Conservation (phyloP, 371 early-diverging fungal genomes). For the Mortierella sp. region DNA sequence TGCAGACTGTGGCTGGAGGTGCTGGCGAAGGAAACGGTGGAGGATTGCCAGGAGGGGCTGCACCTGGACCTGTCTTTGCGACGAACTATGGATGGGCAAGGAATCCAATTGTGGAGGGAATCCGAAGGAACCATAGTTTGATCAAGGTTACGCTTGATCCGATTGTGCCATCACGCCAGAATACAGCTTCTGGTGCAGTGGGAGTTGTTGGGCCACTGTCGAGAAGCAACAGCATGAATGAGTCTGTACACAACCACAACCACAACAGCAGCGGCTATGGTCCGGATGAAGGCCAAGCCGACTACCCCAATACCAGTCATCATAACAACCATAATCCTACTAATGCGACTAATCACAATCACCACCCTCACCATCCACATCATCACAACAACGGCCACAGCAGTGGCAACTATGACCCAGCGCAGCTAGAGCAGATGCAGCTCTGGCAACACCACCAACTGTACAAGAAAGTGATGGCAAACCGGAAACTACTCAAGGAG, state of each 20-base stretch:
- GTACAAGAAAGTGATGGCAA: constrained; percentile 36
- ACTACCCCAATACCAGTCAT: background rate
- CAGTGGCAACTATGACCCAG: background rate
- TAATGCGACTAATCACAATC: too few species aligned
- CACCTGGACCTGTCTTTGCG: too few species aligned
- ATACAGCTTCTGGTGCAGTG: too few species aligned
- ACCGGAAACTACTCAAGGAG: constrained; percentile 34
- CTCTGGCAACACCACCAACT: constrained; percentile 21
- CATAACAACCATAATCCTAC: too few species aligned
- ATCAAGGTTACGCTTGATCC: constrained; percentile 43
- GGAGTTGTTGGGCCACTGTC: too few species aligned
- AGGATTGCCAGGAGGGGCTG: too few species aligned
- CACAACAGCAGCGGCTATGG: background rate
- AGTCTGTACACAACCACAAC: too few species aligned
- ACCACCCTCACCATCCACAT: too few species aligned
- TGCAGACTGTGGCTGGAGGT: too few species aligned
- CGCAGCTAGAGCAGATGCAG: constrained; percentile 14
- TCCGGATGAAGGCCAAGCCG: background rate
- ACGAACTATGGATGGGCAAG: constrained; percentile 11
- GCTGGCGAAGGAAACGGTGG: too few species aligned
- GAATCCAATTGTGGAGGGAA: constrained; percentile 45
- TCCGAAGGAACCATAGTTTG: constrained; percentile 46
- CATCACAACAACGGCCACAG: background rate
- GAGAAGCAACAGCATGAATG: too few species aligned
- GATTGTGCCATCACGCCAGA: background rate